Evolutionary conservation across 2,329 filamentous ascomycete genomes (phyloP).

Genomic region (Penicillium sp.): DNA sequence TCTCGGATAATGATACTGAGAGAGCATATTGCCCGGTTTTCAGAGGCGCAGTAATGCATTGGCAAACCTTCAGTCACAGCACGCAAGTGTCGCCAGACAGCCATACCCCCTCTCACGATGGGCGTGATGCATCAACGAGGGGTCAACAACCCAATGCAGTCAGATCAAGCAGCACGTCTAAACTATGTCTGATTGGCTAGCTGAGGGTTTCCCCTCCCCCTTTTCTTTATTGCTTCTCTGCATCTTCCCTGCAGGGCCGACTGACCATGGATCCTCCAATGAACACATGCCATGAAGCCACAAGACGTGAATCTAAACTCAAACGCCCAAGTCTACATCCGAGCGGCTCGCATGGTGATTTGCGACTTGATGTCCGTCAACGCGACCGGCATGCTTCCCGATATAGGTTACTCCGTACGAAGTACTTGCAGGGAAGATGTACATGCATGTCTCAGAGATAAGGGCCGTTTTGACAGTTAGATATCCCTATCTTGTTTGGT

Average conservation of each 20-base stretch:
- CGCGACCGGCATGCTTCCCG: not conserved
- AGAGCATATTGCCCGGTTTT: not conserved
- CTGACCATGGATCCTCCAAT: not conserved
- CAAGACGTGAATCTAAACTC: not conserved
- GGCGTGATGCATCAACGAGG: not conserved
- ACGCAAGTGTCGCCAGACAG: not conserved
- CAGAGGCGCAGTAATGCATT: not conserved
- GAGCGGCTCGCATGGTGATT: not conserved
- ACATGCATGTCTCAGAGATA: not conserved
- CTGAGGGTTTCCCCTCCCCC: not conserved
- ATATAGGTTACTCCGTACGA: not conserved
- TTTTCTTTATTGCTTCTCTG: constrained; percentile 2
- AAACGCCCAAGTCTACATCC: not conserved
- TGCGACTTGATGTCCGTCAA: not conserved
- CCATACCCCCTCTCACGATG: not conserved
- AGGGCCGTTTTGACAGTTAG: not conserved
- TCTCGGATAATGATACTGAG: not conserved
- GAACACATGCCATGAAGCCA: not conserved
- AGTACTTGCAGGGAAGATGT: not conserved
- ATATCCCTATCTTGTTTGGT: not conserved
- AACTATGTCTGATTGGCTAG: not conserved
- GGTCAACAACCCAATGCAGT: not conserved
- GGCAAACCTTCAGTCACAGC: not conserved
- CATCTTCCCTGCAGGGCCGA: constrained; percentile 3
- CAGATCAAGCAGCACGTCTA: not conserved